These are phyloP conservation scores for Physcomitrium patens DNA, from an alignment of 225 moss, liverwort and hornwort genomes.

Conservation along the genomic window DNA sequence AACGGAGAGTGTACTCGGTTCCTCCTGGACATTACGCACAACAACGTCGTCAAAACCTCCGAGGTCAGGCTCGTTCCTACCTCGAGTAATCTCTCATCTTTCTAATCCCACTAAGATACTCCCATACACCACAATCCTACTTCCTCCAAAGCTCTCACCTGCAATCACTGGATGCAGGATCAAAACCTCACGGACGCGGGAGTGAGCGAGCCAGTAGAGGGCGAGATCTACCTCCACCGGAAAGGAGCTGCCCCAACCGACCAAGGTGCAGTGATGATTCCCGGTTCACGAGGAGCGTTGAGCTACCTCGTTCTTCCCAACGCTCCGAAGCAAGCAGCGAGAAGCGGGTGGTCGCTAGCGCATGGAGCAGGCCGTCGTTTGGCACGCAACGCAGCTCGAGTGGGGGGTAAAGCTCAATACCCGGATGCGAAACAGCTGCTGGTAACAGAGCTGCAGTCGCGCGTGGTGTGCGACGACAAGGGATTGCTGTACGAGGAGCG, in stretches of 20 bases:
- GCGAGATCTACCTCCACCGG: slow-evolving; percentile 58
- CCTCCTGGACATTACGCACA: slow-evolving; percentile 84
- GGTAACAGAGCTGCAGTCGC: slow-evolving; percentile 70
- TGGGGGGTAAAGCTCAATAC: slow-evolving; percentile 67
- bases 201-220: slow-evolving; percentile 20
- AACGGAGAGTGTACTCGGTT: slow-evolving; percentile 51
- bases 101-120: background rate
- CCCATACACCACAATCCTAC: background rate
- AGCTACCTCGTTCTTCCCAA: slow-evolving; percentile 79
- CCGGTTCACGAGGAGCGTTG: slow-evolving; percentile 77
- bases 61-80: slow-evolving; percentile 33
- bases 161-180: slow-evolving; percentile 34
- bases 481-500: slow-evolving; percentile 78
- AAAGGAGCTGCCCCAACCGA: slow-evolving; percentile 85
- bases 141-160: background rate
- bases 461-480: slow-evolving; percentile 80
- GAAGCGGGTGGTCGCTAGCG: slow-evolving; percentile 70
- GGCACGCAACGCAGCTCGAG: slow-evolving; percentile 67
- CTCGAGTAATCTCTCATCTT: background rate
- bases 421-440: slow-evolving; percentile 60
- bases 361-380: slow-evolving; percentile 79
- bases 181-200: slow-evolving; percentile 37
- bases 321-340: background rate
- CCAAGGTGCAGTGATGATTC: slow-evolving; percentile 76
- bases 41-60: slow-evolving; percentile 65